These are phyloP conservation scores for Angomonas ambiguus DNA, from an alignment of 208 protist species.

Conservation along the genomic window DNA sequence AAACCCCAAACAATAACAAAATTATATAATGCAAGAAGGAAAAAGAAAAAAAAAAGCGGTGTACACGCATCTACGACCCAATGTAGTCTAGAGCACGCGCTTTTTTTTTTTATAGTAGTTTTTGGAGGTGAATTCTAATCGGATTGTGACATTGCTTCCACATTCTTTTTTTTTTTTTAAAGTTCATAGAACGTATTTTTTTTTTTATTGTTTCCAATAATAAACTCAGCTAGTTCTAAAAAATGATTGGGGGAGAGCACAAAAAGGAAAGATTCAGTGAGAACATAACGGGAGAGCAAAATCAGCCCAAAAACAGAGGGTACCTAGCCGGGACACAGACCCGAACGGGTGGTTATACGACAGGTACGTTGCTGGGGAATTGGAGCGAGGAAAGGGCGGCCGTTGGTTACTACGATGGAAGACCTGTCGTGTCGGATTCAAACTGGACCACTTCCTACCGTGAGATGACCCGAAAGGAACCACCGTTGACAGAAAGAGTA, in stretches of 20 bases:
- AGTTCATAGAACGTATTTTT: neutral
- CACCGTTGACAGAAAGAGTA: neutral
- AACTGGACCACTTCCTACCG: constrained; percentile 60
- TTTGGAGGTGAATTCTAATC: neutral
- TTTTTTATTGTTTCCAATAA: neutral
- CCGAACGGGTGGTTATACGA: constrained; percentile 69
- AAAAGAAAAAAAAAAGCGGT: constrained; percentile 8
- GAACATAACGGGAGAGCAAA: constrained; percentile 57
- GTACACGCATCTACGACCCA: constrained; percentile 9
- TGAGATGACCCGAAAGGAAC: constrained; percentile 24
- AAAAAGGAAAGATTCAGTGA: constrained; percentile 89
- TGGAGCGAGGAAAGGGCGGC: constrained; percentile 84
- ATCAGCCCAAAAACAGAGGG: constrained; percentile 83
- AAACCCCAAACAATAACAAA: no score
- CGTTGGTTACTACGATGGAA: constrained; percentile 75
- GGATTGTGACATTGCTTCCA: neutral
- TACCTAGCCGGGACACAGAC: constrained; percentile 80
- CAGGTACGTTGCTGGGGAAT: constrained; percentile 73
- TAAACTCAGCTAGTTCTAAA: neutral
- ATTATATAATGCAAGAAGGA: neutral
- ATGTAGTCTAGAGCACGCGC: neutral
- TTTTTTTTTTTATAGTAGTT: constrained; percentile 14
- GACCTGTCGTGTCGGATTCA: constrained; percentile 38
- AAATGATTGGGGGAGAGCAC: constrained; percentile 87
- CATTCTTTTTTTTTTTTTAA: constrained; percentile 2